These are phyloP conservation scores for Cruciata laevipes DNA, from an alignment of 257 asterid genomes.

Conservation along the genomic window DNA sequence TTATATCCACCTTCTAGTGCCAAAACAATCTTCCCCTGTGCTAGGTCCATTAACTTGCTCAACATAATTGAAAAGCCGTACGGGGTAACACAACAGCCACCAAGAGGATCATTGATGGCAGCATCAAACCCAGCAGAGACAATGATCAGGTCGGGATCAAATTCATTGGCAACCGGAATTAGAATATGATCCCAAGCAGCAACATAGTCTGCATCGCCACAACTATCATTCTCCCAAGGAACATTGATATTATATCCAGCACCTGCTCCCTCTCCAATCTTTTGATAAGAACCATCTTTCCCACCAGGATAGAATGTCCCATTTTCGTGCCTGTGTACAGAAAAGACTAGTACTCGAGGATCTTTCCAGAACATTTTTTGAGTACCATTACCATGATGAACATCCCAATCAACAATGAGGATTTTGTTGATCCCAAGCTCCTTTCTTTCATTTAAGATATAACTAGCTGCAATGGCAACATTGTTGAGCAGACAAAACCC, in stretches of 20 bases:
- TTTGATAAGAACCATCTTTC: constrained; percentile 64
- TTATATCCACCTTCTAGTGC: constrained; percentile 97
- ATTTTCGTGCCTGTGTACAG: constrained; percentile 81
- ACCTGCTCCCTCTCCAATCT: constrained; percentile 85
- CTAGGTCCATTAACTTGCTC: constrained; percentile 79
- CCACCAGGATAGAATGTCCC: constrained; percentile 77
- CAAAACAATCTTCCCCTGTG: constrained; percentile 84
- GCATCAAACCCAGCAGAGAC: constrained; percentile 98
- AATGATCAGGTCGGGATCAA: constrained; percentile 68
- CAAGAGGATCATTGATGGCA: constrained; percentile 88
- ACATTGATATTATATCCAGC: constrained; percentile 86
- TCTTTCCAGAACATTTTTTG: constrained; percentile 85
- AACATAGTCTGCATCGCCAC: constrained; percentile 92
- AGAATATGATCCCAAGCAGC: constrained; percentile 92
- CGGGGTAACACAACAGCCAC: constrained; percentile 85
- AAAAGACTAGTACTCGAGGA: constrained; percentile 85
- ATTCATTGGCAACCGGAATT: constrained; percentile 82
- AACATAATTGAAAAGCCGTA: constrained; percentile 78
- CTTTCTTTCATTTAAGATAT: constrained; percentile 57
- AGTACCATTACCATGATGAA: constrained; percentile 98
- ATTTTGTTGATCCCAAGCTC: constrained; percentile 75
- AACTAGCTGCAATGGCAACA: constrained; percentile 79
- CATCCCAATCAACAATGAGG: constrained; percentile 97
- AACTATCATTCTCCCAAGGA: constrained; percentile 78
- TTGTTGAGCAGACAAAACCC: constrained; percentile 91